Base-by-base conservation (phyloP, 2,329 filamentous ascomycete species). In the Colletotrichum camelliae region DNA sequence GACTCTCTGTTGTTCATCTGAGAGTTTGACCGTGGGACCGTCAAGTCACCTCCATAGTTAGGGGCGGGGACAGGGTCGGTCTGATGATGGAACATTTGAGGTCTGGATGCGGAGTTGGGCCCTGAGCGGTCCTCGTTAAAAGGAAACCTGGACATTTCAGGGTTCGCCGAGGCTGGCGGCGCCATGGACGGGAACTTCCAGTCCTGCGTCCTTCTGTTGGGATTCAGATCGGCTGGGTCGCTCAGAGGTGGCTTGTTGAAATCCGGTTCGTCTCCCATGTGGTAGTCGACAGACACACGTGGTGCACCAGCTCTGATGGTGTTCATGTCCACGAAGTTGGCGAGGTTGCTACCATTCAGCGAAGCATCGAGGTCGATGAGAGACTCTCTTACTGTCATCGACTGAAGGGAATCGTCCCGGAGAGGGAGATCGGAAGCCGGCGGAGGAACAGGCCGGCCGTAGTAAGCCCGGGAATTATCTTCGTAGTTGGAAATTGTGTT, bases 301-400 rank as follows among this genome's bases (percentile, higher is more conserved):
- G 87, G 85, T 21, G 87, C 86, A 8, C 83, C 86, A n/a, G 88
- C 86, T 76, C 85, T 88, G 77, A 93, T 90, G 6, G 91, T 93
- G 70, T 90, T 89, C 87, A 93, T 87, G 78, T 93, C 91, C 48
- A 89, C 88, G 77, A 92, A 93, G 69, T 86, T 88, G 1, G 91
- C 90, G 1, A 91, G 84, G 5, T 90, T 89, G 48, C 85, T 88
- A 3, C 89, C 90, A 58, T 88, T 86, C 8, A 93, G 84, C 21
- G 91, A 92, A 3, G 88, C 89, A 77, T 93, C 92, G 9, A 93
- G 87, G 78, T 93, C 92, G 72, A 93, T 94, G 21, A 93, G 86
- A 1, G 91, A 92, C 80, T 93, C 91, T 70, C 90, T 85, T n/a
- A 93, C 87, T 4, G 89, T 82, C 82, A 78, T 87, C 80, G 82